Evolutionary conservation across 1,284 basidiomycete genomes (phyloP), one percentile per base, ranked within the genome.

Genomic region (Cryptococcus jaspeensis): DNA sequence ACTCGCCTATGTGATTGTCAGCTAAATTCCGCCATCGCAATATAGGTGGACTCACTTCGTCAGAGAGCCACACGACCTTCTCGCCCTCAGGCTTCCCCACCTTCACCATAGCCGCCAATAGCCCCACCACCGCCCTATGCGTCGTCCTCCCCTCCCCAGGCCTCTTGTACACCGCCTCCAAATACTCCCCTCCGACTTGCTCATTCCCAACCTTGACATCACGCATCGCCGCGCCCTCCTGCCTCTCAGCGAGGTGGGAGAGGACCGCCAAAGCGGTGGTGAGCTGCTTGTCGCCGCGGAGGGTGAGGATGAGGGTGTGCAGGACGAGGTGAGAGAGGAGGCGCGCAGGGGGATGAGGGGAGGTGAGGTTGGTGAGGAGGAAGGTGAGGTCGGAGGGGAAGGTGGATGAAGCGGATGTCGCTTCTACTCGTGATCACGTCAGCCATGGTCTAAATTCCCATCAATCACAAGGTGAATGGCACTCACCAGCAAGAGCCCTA

Each of bases 291-390:
- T 83, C 81, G 13, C 84, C 85, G 15, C 83, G 81, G 2, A 85
- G 65, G 15, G 79, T 79, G 23, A 70, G 70, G 23, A 91, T 67
- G 41, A 91, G 70, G 0, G 82, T 80, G 15, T 83, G 81, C 6
- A 82, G 72, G 50, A 89, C 75, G 6, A 91, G 77, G 63, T 84
- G 84, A 0, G 82, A 82, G 37, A 91, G 72, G 2, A 83, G 72
- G 13, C 84, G 81, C 25, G 81, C 77, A 62, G 88, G 82, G 0
- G 83, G 64, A 57, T 83, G 79, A 0, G 75, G 51, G 45, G 83
- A 80, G 11, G 79, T 74, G 5, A 89, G 65, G 60, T 83, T 85
- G 4, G 60, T 58, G 5, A 86, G 63, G 39, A 88, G 63, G 60
- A 45, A 83, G 6, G 84, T 66, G 53, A 89, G 81, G 61, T 87